Percentiles rank a stretch among this genome's conserved stretches.
These are phyloP conservation scores for Ustulina deusta DNA, from an alignment of 2,329 filamentous ascomycete species.

Conservation along the genomic window DNA sequence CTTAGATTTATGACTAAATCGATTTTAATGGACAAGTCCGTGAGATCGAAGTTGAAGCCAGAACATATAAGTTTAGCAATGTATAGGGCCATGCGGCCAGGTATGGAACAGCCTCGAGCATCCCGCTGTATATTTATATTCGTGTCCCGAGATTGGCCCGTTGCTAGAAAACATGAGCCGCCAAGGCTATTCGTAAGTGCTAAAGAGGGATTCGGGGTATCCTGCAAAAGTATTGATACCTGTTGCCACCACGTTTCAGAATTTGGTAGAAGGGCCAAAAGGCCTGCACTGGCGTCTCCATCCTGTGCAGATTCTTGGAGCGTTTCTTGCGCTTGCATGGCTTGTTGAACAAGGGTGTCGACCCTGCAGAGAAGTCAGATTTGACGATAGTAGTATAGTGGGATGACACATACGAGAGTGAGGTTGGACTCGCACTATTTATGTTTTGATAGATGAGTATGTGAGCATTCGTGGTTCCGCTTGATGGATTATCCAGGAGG, in stretches of 20 bases:
- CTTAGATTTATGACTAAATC: conserved; percentile 65
- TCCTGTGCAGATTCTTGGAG: conserved; percentile 54
- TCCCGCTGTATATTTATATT: conserved; percentile 63
- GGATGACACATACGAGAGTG: conserved; percentile 60
- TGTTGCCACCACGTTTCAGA: conserved; percentile 73
- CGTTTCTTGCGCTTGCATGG: conserved; percentile 54
- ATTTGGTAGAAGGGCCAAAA: conserved; percentile 68
- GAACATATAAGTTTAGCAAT: conserved; percentile 67
- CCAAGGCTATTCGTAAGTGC: conserved; percentile 79
- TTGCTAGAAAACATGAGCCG: conserved; percentile 75
- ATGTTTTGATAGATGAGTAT: conserved; percentile 68
- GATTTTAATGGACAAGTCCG: conserved; percentile 58
- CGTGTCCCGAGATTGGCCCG: conserved; percentile 45
- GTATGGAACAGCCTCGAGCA: conserved; percentile 75
- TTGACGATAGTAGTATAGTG: background rate
- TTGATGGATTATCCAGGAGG: conserved; percentile 59
- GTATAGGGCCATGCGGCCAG: conserved; percentile 81
- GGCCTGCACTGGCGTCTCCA: conserved; percentile 16
- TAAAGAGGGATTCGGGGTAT: conserved; percentile 70
- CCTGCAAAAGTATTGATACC: conserved; percentile 66
- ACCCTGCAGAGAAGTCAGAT: conserved; percentile 55
- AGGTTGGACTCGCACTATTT: conserved; percentile 61
- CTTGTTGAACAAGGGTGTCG: conserved; percentile 65
- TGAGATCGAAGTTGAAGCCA: conserved; percentile 53
- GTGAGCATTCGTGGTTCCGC: conserved; percentile 59